A percentile compares a stretch with the other conserved stretches of the same genome.
phyloP scores from a whole-genome alignment of 2,329 filamentous ascomycete genomes.

The Fusarium verticillioides region DNA sequence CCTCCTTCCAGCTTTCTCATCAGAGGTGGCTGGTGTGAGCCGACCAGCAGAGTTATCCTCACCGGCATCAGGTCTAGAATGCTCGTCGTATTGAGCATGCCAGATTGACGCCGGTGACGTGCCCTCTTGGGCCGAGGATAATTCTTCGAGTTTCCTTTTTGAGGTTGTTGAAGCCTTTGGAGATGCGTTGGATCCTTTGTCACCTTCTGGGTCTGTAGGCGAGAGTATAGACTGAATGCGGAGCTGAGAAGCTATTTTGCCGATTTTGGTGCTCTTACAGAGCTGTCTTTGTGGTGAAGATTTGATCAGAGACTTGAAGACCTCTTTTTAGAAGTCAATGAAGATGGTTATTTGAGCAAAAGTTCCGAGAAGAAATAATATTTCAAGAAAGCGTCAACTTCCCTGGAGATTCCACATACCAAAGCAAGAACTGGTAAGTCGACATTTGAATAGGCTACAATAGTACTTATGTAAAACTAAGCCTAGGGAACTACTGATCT shows the following conservation, averaged over 20 bases:
- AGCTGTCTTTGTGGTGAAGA: constrained; percentile 5
- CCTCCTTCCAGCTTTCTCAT: constrained; percentile 29
- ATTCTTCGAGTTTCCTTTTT: constrained; percentile 9
- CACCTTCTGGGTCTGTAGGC: constrained; percentile 54
- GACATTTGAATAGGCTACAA: not conserved
- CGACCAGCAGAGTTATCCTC: not conserved
- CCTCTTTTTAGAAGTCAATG: not conserved
- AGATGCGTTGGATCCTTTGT: constrained; percentile 47
- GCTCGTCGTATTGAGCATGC: not conserved
- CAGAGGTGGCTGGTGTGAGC: constrained; percentile 3
- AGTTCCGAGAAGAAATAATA: not conserved
- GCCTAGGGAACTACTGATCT: not conserved
- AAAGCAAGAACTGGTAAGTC: not conserved
- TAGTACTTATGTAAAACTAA: not conserved
- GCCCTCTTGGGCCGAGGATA: not conserved
- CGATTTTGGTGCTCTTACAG: constrained; percentile 53
- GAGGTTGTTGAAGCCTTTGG: not conserved
- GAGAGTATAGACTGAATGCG: constrained; percentile 64
- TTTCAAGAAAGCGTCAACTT: not conserved
- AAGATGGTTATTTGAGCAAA: not conserved
- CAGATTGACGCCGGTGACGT: not conserved
- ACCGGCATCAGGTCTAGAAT: not conserved
- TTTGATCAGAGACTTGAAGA: not conserved
- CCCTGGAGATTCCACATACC: not conserved
- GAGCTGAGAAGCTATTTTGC: constrained; percentile 62